These are phyloP conservation scores for Tricholoma hemisulphureum DNA, from an alignment of 768 basidiomycete genomes.

Conservation along the genomic window DNA sequence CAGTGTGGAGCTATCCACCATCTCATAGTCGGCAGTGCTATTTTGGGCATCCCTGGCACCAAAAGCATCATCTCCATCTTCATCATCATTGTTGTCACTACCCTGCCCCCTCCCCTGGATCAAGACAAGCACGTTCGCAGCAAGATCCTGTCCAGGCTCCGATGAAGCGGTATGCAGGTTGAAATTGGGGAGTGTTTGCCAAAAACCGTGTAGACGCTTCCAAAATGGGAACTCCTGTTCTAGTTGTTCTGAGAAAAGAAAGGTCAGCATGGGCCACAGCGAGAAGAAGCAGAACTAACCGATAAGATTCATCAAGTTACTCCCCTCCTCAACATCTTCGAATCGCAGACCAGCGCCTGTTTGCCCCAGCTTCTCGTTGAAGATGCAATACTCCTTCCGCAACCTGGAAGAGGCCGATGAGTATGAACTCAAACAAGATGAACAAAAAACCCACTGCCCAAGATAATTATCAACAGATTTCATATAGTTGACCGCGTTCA, in stretches of 20 bases:
- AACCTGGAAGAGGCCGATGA: background rate
- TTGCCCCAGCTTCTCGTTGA: background rate
- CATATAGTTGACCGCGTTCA: background rate
- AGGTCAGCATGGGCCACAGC: background rate
- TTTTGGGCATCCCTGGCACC: background rate
- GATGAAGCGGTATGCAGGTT: slow-evolving; percentile 5
- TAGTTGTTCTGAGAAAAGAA: background rate
- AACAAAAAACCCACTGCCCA: background rate
- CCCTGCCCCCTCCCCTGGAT: background rate
- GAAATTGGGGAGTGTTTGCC: slow-evolving; percentile 10
- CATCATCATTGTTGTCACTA: background rate
- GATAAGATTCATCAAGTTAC: background rate
- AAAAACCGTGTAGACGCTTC: background rate
- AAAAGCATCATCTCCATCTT: too few relatives aligned
- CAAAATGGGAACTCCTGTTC: background rate
- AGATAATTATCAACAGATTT: background rate
- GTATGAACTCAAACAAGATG: background rate
- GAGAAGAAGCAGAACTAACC: background rate
- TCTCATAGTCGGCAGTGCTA: background rate
- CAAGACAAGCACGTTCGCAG: background rate
- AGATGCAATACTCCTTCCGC: background rate
- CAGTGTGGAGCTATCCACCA: background rate
- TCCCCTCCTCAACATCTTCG: background rate
- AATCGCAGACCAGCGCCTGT: background rate
- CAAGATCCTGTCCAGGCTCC: slow-evolving; percentile 11